Base-by-base conservation (phyloP, 106 monocot genomes). In the Platanthera guangdongensis region DNA sequence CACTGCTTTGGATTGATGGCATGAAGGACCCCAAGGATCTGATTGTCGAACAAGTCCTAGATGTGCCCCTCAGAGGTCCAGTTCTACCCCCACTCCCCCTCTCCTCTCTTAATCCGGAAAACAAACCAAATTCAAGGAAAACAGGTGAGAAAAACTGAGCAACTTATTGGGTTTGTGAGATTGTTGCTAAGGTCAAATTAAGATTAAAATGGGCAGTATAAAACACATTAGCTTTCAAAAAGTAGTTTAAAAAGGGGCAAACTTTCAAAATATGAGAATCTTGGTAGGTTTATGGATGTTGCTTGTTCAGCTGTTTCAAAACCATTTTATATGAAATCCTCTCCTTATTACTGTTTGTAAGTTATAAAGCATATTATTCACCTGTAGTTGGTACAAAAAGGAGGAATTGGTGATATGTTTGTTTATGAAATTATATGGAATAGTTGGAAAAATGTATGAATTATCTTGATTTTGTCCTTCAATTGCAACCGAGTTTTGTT, bases 31-130 rank as follows among this genome's bases (percentile, higher is more conserved):
- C 91, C 18, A 84, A 84, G 75, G 77, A 25, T 25, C 79, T 91
- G 4, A 72, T 54, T 51, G 91, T 88, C 12, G 88, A 78, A 0
- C 82, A 84, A 52, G 81, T 86, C 9, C 85, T 91, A 7, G 91
- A 91, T 77, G 88, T 91, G 47, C 88, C 91, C 3, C 86, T 91
- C 18, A 28, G 73, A 82, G 83, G 91, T 91, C 5, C 49, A 68
- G 13, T 7, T 25, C 0, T 25, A 25, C 25, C 25, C 25, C 25
- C 0, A 6, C 7, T 14, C 39, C 39, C 15, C n/a, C 50, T 13
- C 14, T 52, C 18, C n/a, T 7, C 11, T 7, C 7, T 69, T 14
- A 18, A 11, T 49, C 45, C 10, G 0, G 7, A 70, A 70, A 47
- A 46, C 5, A 5, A 47, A n/a, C n/a, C n/a, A n/a, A n/a, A n/a